Evolutionary conservation across 257 asterid genomes (phyloP).

Genomic region (Solanum dulcamara): DNA sequence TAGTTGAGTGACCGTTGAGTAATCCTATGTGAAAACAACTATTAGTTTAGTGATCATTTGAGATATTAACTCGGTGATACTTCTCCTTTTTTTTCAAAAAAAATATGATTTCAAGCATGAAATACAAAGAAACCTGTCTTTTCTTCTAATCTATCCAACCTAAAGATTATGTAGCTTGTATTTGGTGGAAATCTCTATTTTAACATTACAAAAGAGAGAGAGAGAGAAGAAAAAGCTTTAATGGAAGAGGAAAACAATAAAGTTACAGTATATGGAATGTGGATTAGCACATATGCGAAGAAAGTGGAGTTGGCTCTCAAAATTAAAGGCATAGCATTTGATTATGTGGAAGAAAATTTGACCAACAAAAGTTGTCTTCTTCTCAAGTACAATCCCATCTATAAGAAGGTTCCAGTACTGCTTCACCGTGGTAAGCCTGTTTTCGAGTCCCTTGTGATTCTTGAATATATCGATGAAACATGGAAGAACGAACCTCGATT

Average conservation of each 20-base stretch:
- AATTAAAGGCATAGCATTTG: conserved; percentile 32
- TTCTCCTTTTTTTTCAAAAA: too few relatives aligned
- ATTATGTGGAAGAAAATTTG: conserved; percentile 32
- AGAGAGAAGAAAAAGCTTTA: neutral
- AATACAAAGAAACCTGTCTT: neutral
- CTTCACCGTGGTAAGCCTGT: neutral
- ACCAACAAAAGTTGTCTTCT: conserved; percentile 12
- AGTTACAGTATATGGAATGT: conserved; percentile 22
- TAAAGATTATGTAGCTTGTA: neutral
- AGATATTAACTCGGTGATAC: too few relatives aligned
- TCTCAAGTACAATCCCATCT: neutral
- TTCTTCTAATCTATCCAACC: neutral
- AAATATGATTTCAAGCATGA: too few relatives aligned
- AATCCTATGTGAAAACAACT: too few relatives aligned
- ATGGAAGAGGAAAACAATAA: conserved; percentile 23
- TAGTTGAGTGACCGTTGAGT: too few relatives aligned
- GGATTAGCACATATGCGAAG: conserved; percentile 30
- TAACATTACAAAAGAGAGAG: neutral
- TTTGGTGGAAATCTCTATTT: neutral
- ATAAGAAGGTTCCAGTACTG: neutral
- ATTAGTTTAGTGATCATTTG: too few relatives aligned
- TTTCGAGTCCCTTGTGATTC: neutral
- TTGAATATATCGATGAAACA: conserved; percentile 28
- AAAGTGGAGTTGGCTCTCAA: conserved; percentile 40
- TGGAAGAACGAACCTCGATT: conserved; percentile 19